Evolutionary conservation across 2,329 filamentous ascomycete genomes (phyloP), one percentile per base, ranked within the genome.

Genomic region (Alternaria angustiovoidea): DNA sequence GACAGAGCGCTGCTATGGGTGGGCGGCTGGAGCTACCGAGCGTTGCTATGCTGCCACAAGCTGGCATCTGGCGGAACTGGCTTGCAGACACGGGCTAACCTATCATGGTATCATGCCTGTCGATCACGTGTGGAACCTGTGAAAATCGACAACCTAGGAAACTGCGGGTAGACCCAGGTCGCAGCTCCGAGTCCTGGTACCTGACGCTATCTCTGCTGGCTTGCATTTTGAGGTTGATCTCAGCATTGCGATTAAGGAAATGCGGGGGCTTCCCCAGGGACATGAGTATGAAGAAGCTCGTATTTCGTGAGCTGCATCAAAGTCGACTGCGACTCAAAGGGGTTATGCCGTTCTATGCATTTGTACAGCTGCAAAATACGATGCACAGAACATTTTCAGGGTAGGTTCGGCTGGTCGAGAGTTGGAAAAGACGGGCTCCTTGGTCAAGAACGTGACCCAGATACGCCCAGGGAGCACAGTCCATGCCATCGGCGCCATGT

Each of bases 81-180:
- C 52, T 44, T 32, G 43, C 41, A 42, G 46, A 28, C 34, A 32
- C 20, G 34, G 3, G 7, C 58, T 61, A 61, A 24, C 48, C 43
- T 12, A 2, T 24, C 47, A n/a, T 0, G 58, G 58, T 9, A 57
- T 18, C 22, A 16, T 28, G 12, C 16, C 34, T 42, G 58, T 38
- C 58, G 58, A 61, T 61, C 58, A 61, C 58, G 58, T 61, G 58
- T 61, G 58, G 58, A 56, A 61, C 58, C 54, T 53, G 36, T 57
- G 58, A 61, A 61, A 61, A 61, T 59, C 57, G 54, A 47, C 51
- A 55, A 55, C 47, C 51, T 54, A 36, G 57, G 57, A 49, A 49
- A 36, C 46, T 53, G 38, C 49, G 49, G 49, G 49, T 51, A 41
- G 26, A 43, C 38, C 36, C 51, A 42, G 58, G 52, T 55, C 52